Conservation (phyloP, 768 basidiomycete species). For the Boletus rubescentipes region DNA sequence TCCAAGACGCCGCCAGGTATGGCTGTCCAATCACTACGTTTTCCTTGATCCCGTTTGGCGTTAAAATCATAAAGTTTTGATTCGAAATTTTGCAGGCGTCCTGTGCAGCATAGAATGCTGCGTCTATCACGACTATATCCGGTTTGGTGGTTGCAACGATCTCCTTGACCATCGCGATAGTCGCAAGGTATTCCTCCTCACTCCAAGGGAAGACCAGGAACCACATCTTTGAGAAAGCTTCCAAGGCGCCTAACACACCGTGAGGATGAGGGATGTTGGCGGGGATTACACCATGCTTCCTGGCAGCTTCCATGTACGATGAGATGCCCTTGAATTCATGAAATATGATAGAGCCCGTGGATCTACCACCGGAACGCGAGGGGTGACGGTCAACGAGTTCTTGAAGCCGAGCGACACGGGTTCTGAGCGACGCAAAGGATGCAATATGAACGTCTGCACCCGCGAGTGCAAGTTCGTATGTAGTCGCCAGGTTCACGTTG, state of each 20-base stretch:
- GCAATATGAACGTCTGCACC: slow-evolving; percentile 10
- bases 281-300: not conserved
- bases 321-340: not conserved
- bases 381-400: not conserved
- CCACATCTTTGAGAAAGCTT: not conserved
- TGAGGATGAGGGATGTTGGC: not conserved
- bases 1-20: not conserved
- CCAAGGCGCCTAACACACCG: slow-evolving; percentile 2
- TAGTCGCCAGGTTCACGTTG: slow-evolving; percentile 11
- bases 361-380: not conserved
- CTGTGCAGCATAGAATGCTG: not conserved
- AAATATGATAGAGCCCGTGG: slow-evolving; percentile 4
- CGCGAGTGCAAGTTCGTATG: slow-evolving; percentile 15
- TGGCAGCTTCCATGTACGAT: not conserved
- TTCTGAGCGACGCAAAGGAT: slow-evolving; percentile 8
- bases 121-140: not conserved
- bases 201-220: not conserved
- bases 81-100: slow-evolving; percentile 4
- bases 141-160: slow-evolving; percentile 2
- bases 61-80: slow-evolving; percentile 2
- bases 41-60: not conserved
- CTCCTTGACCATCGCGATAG: not conserved
- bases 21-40: not conserved
- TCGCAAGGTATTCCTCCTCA: slow-evolving; percentile 5
- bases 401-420: slow-evolving; percentile 6